phyloP scores from a whole-genome alignment of 164 flowering plant genomes.

The Umbellularia californica region DNA sequence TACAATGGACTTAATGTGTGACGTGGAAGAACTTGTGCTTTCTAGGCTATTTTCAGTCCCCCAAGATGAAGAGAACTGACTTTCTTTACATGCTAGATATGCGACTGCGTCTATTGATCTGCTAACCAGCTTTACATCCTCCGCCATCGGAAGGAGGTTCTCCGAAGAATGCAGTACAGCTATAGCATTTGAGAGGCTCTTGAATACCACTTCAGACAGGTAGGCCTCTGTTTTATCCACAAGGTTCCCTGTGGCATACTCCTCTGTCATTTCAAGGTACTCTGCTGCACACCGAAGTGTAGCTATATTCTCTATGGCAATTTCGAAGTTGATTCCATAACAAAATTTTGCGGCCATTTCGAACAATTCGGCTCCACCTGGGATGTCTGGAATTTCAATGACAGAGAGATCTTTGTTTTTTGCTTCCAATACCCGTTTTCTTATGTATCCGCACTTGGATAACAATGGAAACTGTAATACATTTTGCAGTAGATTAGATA shows the following conservation, averaged over 20 bases:
- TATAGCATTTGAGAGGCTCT: slow-evolving; percentile 62
- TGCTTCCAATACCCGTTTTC: slow-evolving; percentile 71
- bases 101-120: slow-evolving; percentile 79
- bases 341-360: slow-evolving; percentile 87
- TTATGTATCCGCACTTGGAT: slow-evolving; percentile 79
- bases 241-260: slow-evolving; percentile 70
- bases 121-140: slow-evolving; percentile 69
- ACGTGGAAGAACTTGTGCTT: slow-evolving; percentile 22
- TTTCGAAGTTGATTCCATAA: slow-evolving; percentile 87
- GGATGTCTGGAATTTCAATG: slow-evolving; percentile 58
- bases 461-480: slow-evolving; percentile 79
- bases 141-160: slow-evolving; percentile 57
- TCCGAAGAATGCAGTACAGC: slow-evolving; percentile 56
- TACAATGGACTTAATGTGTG: slow-evolving; percentile 46
- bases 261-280: slow-evolving; percentile 91
- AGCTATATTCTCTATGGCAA: slow-evolving; percentile 69
- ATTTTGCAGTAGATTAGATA: not conserved
- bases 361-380: slow-evolving; percentile 84
- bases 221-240: slow-evolving; percentile 67
- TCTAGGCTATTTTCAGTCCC: slow-evolving; percentile 31
- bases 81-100: slow-evolving; percentile 62
- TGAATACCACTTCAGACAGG: slow-evolving; percentile 71
- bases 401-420: slow-evolving; percentile 43
- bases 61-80: slow-evolving; percentile 36
- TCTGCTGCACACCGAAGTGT: slow-evolving; percentile 78